phyloP scores from a whole-genome alignment of 2,329 filamentous ascomycete genomes.

The Mollisia scopiformis region DNA sequence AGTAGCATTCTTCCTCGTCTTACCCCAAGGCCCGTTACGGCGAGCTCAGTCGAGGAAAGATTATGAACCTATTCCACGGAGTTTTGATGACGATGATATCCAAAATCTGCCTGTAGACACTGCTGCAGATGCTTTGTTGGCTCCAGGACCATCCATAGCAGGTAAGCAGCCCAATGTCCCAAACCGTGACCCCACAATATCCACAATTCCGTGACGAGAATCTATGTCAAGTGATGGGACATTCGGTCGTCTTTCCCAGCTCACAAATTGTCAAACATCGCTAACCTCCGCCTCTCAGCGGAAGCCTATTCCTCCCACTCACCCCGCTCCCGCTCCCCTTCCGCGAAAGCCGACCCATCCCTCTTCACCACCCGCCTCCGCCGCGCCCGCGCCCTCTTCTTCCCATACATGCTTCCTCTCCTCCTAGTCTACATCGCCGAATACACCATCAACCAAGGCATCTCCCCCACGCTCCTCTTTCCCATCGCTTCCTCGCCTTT shows the following conservation, averaged over 20 bases:
- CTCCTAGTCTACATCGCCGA: constrained; percentile 93
- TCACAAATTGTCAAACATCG: background rate
- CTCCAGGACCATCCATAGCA: constrained; percentile 44
- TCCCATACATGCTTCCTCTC: constrained; percentile 86
- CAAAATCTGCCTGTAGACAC: constrained; percentile 41
- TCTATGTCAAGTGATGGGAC: too few species aligned
- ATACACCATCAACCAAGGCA: constrained; percentile 97
- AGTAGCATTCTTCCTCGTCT: constrained; percentile 79
- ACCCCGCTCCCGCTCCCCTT: constrained; percentile 15
- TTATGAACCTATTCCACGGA: constrained; percentile 54
- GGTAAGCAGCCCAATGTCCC: background rate
- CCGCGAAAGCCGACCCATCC: constrained; percentile 3
- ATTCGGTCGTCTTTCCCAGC: background rate
- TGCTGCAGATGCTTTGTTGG: constrained; percentile 53
- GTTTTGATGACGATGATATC: constrained; percentile 41
- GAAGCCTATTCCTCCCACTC: constrained; percentile 43
- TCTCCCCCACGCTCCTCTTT: constrained; percentile 87
- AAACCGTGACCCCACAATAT: background rate
- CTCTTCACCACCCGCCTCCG: constrained; percentile 56
- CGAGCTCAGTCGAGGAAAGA: constrained; percentile 46
- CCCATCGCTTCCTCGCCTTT: constrained; percentile 79
- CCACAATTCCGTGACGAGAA: too few species aligned
- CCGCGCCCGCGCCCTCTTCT: constrained; percentile 71
- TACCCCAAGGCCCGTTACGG: constrained; percentile 71
- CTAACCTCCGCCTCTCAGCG: constrained; percentile 27